Evolutionary conservation across 768 basidiomycete species (phyloP), one percentile per base, ranked within the genome.

Genomic region (Rossbeevera mucosa): DNA sequence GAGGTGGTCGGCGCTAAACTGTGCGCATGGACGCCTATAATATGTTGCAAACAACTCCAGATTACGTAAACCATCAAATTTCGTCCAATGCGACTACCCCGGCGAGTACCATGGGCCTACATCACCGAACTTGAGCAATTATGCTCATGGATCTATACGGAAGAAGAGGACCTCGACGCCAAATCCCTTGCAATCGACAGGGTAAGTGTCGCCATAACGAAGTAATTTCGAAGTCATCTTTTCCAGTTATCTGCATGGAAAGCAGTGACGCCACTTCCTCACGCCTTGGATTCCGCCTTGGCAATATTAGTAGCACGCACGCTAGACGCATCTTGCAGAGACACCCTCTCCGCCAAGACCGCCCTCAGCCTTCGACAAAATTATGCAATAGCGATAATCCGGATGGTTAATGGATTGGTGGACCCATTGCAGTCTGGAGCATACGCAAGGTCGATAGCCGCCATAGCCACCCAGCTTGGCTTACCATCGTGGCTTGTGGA

Each of bases 401-500:
- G 95, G 28, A 81, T 98, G 58, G 90, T 98, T 58, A 99, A 98
- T 61, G 91, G 93, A 2, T 78, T 98, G 31, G 95, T 97, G 7
- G 96, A 99, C 63, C 93, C 94, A 13, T 75, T 96, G 11, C 96
- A 99, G 63, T 78, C 82, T 9, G 91, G 94, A 7, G 79, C 81
- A 18, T 98, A 89, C 64, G 95, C 96, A 3, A 78, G 94, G 20
- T 87, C 96, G 2, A 97, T 98, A 59, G 82, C 88, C 0, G 82
- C 87, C 36, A 89, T 99, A 55, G 93, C 95, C 1, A 74, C 77
- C 3, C 90, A 94, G 62, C 79, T 99, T 11, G 86, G 87, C 0
- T 74, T 99, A 2, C 95, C 96, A 0, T 71, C 77, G 0, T 94
- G 89, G 86, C 76, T 98, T 9, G 94, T 99, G 12, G 91, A 95